Evolutionary conservation across 139 green algal species (phyloP), one percentile per base, ranked within the genome.

Genomic region (Chlorella sp.): DNA sequence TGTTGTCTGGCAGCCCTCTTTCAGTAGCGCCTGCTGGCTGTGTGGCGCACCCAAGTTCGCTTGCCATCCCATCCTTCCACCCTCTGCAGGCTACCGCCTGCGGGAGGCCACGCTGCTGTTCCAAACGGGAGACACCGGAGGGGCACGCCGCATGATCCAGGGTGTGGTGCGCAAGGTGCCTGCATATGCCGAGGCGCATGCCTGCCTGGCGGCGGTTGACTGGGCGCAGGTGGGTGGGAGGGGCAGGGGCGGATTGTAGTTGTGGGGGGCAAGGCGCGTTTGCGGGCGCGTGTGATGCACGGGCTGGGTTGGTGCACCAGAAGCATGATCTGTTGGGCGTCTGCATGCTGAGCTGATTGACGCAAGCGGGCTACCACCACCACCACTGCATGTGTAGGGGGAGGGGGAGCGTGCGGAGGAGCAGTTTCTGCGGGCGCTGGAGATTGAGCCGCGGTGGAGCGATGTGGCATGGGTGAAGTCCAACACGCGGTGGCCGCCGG

Each of bases 141-240:
- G 32, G 51, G 81, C 86, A 0, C 30, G 34, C 4, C 63, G 56
- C 57, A 75, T 74, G 60, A 78, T 90, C 26, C 34, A 78, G n/a
- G 82, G 71, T 13, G 39, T 87, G 6, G 62, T 39, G 7, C 63
- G 86, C 36, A 90, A 90, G 74, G 80, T 82, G 39, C 7, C 30
- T 16, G 81, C 80, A 62, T 90, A 88, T 63, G 74, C 51, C 30
- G 86, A 90, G 56, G 86, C 86, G 9, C 63, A 85, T 13, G 86
- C 81, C 23, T 82, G 81, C 67, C 81, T 90, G 57, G 72, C 81
- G 16, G 82, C 86, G 17, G 67, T 90, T 63, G 28, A 84, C 23
- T 88, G 82, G 86, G 62, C 80, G 15, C 28, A n/a, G 57, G 84
- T 70, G 30, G 32, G 81, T 23, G 20, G 26, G n/a, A n/a, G 41